phyloP scores from a whole-genome alignment of 169 alveolate species.

The Eimeria falciformis region DNA sequence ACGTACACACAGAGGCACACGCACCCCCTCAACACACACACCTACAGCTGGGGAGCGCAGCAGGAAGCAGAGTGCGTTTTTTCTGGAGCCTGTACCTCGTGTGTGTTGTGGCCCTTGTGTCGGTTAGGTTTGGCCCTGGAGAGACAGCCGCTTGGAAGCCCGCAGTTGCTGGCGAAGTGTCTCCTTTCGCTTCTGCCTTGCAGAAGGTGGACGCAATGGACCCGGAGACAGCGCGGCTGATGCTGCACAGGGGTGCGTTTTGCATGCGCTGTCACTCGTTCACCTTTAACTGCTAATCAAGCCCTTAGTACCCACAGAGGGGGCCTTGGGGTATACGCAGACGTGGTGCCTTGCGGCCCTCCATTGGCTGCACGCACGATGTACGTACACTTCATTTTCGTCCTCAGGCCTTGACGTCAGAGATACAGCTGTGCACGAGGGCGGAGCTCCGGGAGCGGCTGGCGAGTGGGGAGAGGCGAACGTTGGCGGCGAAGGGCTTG shows the following conservation, averaged over 20 bases:
- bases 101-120: not conserved
- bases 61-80: too few species aligned
- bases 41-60: too few species aligned
- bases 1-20: too few species aligned
- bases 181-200: conserved; percentile 57
- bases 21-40: too few species aligned
- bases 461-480: conserved; percentile 70
- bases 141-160: conserved; percentile 67
- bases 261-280: not conserved
- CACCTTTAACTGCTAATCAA: too few species aligned
- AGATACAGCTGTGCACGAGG: not conserved
- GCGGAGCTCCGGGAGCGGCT: conserved; percentile 1
- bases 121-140: conserved; percentile 57
- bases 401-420: conserved; percentile 33
- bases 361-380: not conserved
- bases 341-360: conserved; percentile 22
- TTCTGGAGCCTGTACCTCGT: not conserved
- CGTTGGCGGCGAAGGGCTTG: conserved; percentile 54
- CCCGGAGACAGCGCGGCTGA: conserved; percentile 63
- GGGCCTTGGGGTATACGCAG: too few species aligned
- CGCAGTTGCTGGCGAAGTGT: conserved; percentile 39
- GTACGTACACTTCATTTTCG: not conserved
- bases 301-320: too few species aligned
- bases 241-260: conserved; percentile 53
- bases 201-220: conserved; percentile 56